A percentile compares a stretch with the other conserved stretches of the same genome.
Evolutionary conservation across 2,329 filamentous ascomycete species (phyloP).

Genomic region (Lachnellula arida): DNA sequence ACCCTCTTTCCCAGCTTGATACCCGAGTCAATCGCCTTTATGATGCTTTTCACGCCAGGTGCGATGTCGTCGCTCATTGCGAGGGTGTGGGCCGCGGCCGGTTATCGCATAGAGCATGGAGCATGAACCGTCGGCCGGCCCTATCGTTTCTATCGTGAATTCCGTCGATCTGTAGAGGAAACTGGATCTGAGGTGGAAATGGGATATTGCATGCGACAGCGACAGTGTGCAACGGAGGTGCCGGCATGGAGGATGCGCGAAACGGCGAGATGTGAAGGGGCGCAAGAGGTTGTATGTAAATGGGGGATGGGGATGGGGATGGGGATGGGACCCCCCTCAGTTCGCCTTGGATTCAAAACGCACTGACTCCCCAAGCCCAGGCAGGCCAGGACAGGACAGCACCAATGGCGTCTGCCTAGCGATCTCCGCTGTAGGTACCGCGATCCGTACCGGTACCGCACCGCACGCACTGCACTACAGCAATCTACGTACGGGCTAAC

Average conservation of each 20-base stretch:
- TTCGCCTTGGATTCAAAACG: neutral
- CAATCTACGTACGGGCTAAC: neutral
- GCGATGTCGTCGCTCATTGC: conserved; percentile 23
- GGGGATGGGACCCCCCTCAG: neutral
- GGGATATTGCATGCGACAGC: neutral
- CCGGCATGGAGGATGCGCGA: neutral
- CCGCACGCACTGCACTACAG: too few species aligned
- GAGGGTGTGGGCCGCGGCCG: conserved; percentile 6
- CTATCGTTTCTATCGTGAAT: neutral
- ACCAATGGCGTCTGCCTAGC: neutral
- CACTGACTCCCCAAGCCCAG: neutral
- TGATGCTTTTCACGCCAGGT: conserved; percentile 25
- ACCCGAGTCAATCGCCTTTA: conserved; percentile 27
- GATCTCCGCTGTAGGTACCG: neutral
- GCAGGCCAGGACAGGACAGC: too few species aligned
- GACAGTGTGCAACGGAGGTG: neutral
- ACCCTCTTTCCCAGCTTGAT: conserved; percentile 26
- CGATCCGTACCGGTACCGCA: too few species aligned
- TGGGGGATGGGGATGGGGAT: neutral
- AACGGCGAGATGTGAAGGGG: neutral
- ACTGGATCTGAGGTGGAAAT: neutral
- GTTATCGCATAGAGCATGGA: conserved; percentile 1
- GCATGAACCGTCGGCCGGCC: neutral
- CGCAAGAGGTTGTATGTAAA: neutral
- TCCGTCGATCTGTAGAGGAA: neutral